Conservation (phyloP, 352 stramenopile species). For the Phytophthora uliginosa region DNA sequence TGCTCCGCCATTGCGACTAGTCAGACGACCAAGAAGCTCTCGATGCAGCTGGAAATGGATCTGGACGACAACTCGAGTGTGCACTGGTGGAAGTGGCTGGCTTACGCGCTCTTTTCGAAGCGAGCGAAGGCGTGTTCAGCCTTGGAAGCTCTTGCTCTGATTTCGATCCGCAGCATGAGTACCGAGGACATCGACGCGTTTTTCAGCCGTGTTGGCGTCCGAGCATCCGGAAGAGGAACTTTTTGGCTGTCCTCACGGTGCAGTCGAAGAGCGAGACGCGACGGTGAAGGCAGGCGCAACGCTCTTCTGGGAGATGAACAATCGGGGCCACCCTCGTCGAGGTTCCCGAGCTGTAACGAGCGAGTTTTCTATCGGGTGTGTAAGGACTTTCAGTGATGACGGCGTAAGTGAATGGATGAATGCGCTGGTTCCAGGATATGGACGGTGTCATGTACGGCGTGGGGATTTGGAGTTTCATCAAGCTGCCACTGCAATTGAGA, state of each 20-base stretch:
- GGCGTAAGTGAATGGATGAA: conserved; percentile 10
- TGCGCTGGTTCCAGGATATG: conserved; percentile 17
- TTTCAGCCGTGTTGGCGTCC: not conserved
- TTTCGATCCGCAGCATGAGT: conserved; percentile 11
- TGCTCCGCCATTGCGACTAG: conserved; percentile 18
- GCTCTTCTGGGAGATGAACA: conserved; percentile 14
- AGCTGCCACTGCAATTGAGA: not conserved
- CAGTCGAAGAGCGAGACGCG: conserved; percentile 1
- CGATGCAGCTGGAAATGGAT: conserved; percentile 11
- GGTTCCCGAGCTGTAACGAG: not conserved
- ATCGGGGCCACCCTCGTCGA: conserved; percentile 5
- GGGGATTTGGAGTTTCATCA: conserved; percentile 6
- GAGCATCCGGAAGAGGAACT: conserved; percentile 23
- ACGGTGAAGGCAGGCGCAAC: not conserved
- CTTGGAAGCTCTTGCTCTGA: conserved; percentile 11
- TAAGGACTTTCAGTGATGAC: conserved; percentile 14
- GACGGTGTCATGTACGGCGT: conserved; percentile 1
- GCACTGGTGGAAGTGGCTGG: conserved; percentile 24
- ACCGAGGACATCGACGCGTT: conserved; percentile 7
- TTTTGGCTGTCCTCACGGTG: not conserved
- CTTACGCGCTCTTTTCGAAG: conserved; percentile 22
- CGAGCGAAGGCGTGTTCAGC: conserved; percentile 1
- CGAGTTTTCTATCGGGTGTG: not conserved
- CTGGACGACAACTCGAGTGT: not conserved
- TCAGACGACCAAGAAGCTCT: conserved; percentile 24